Evolutionary conservation across 2,329 filamentous ascomycete genomes (phyloP), one percentile per base, ranked within the genome.

Genomic region (Colletotrichum lindemuthianum): DNA sequence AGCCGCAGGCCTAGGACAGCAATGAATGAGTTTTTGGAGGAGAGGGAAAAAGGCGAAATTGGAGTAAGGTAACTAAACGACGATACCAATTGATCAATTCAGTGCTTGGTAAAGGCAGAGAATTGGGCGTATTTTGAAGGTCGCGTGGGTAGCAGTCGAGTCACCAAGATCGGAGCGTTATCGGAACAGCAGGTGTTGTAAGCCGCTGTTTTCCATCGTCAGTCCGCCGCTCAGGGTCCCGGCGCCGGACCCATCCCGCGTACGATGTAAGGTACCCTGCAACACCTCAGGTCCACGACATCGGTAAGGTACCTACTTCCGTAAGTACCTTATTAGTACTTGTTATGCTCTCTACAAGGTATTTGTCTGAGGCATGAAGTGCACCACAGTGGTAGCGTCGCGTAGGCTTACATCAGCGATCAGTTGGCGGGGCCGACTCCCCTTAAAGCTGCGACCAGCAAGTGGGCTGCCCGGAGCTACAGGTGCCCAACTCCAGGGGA

Each of bases 111-210:
- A 63, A 63, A 60, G 40, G 43, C n/a, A 48, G 16, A 58, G 37
- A 40, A 52, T 47, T 43, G 48, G 51, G 57, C 51, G 60, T 52
- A 67, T 52, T 56, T 55, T 55, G 51, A 45, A 36, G 36, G 37
- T 52, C 43, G 53, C 65, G 59, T 49, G 54, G 58, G 45, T 49
- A 59, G 61, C 45, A 59, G 56, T 51, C 56, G 49, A 59, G 54
- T 63, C 53, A 53, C 24, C 32, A 43, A 60, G 50, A 52, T 71
- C 72, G 72, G 72, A 72, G 70, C 58, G 57, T 68, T 67, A 73
- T 73, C 72, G 72, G 72, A 73, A 24, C 24, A 24, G 24, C 24
- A 24, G 24, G 4, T 24, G 70, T 51, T 65, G 53, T 47, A 59
- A 64, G 67, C 67, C 67, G 67, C 66, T 43, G 67, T 55, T 67